Base-by-base conservation (phyloP, 441 rosid species). In the Melastoma candidum region DNA sequence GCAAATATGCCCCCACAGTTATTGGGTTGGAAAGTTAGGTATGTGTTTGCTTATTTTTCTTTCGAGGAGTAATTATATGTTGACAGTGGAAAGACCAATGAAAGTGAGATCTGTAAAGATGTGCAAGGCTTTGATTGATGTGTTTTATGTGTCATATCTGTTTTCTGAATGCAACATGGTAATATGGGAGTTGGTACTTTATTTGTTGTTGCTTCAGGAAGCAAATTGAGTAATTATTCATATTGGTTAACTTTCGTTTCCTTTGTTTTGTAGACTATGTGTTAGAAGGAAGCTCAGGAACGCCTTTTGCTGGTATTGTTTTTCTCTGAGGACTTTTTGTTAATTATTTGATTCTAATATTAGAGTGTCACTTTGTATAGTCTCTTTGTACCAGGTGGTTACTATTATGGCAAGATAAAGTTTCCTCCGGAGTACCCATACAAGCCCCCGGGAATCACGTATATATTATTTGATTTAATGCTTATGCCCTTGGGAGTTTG, bases 361-460 rank as follows among this genome's bases (percentile, higher is more conserved):
- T 57, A 50, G 63, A 9, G 14, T 11, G 26, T 1, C 11, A 48
- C 47, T 51, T 71, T 36, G 43, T 29, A 32, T 43, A 27, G 24
- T 49, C 27, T 24, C 56, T 24, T 32, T 64, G 14, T 17, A 17
- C 22, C 39, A 88, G 97, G 94, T 71, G 98, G 97, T 64, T 88
- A 61, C 67, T 92, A 92, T 74, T 82, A 92, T 61, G 98, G 97
- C 55, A 92, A 84, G 80, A 92, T 92, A 78, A 85, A 88, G 79
- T 92, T 92, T 62, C 97, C 97, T 60, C 79, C 97, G 8, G 97
- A 92, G 56, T 92, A 92, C 74, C 98, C 97, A 9, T 88, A 79
- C 60, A 92, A 85, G 71, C 98, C 98, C 73, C 97, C 98, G 8
- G 98, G 98, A 71, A 92, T 92, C 63, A 86, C 87, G 97, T 92